Base-by-base conservation (phyloP, 2,329 filamentous ascomycete species). In the Epichloe amarillans region DNA sequence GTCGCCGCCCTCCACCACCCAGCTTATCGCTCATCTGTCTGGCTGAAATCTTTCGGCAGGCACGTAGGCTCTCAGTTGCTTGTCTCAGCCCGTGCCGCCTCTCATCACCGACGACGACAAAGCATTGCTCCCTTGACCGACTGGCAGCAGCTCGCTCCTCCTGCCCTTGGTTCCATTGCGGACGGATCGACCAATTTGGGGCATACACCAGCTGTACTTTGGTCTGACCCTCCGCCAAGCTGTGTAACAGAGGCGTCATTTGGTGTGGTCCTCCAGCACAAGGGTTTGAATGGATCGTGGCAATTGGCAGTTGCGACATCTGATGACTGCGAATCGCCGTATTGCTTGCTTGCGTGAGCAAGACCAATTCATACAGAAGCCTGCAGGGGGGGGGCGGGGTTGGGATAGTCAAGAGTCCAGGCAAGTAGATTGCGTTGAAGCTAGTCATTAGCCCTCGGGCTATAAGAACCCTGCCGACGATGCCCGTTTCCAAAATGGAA, bases 401-500 rank as follows among this genome's bases (percentile, higher is more conserved):
- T 47, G 49, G 19, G 49, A 21, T 33, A 46, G 12, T 19, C 43
- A 23, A 42, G 50, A 37, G 50, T 23, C 17, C 47, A 26, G 37
- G 11, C 39, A 45, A 40, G 21, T 49, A 43, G 47, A 41, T 36
- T 42, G 42, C 37, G 21, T 38, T 49, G 23, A 46, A 44, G 26
- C 11, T 15, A 11, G 41, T 21, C 10, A 39, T 37, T 12, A 30
- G 41, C 42, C 47, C 37, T 49, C 23, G 46, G 47, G 46, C 43
- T 75, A 76, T 77, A 76, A 74, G 71, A 69, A 52, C 65, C 56
- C 69, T 66, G 69, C 68, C 73, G 8, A 73, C 64, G 61, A 79
- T 79, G 76, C 71, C 74, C 62, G 72, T 46, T 35, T 33, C 75
- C 65, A 71, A 77, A 56, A 68, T 73, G 62, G 74, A 76, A 52